Evolutionary conservation across 192 early-diverging fungal species (phyloP), one percentile per base, ranked within the genome.

Genomic region (Podila horticola): DNA sequence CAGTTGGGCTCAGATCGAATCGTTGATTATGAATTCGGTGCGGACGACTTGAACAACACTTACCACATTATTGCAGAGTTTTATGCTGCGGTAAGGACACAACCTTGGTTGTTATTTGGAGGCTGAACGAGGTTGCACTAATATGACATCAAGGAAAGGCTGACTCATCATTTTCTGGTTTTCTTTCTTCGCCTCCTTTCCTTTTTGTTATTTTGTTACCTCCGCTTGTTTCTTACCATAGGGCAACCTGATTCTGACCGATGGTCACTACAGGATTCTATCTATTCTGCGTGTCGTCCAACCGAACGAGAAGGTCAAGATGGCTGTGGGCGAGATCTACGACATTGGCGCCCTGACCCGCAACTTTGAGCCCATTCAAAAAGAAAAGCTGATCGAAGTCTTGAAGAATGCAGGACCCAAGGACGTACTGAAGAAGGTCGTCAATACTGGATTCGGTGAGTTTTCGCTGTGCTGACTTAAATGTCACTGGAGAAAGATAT

Each of bases 191-290:
- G n/a, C 24, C 49, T 24, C 51, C 24, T 22, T 65, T 65, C 17
- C 34, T 55, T 28, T 48, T 41, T 60, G 29, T 17, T 15, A 19
- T 5, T 38, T 50, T 62, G 12, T 0, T 38, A 28, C 51, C 33
- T 36, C 15, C 30, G 55, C 34, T 62, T 52, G 33, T 50, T 62
- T 77, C 17, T 31, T 19, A 41, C 50, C 57, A 50, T 72, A 93
- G 93, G 98, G 98, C 3, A 99, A 99, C 88, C 89, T 99, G 58
- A 97, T 99, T 62, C 84, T 99, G 71, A 97, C 97, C 9, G 94
- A 97, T 87, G 86, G 92, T 45, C 90, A 94, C 61, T 97, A 94
- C 74, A 85, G 81, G 20, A 99, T 97, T 38, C 67, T 99, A 63
- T 84, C 95, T 1, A 83, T 98, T 45, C 74, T 98, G 64, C 94